Evolutionary conservation across 1,284 basidiomycete genomes (phyloP).

Genomic region (Rhodotorula sp.): DNA sequence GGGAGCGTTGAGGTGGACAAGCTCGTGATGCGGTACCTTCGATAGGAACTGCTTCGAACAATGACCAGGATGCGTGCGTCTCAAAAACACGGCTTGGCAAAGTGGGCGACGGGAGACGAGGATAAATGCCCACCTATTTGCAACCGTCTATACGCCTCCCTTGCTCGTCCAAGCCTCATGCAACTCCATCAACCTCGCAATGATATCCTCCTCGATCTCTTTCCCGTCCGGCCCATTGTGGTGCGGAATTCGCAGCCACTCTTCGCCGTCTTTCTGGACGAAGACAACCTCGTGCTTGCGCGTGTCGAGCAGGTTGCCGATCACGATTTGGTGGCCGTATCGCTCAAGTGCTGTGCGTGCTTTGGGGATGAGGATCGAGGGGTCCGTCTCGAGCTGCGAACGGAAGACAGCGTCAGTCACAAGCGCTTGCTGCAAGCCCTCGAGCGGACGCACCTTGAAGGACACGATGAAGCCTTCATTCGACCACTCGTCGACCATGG

Average conservation of each 20-base stretch:
- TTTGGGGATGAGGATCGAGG: slow-evolving; percentile 79
- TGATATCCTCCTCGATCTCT: slow-evolving; percentile 89
- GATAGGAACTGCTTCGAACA: no score
- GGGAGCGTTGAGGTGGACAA: background rate
- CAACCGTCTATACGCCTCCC: background rate
- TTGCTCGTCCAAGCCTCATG: slow-evolving; percentile 66
- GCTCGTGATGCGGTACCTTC: background rate
- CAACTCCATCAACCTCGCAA: slow-evolving; percentile 67
- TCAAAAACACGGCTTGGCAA: no score
- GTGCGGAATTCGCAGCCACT: slow-evolving; percentile 41
- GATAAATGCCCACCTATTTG: background rate
- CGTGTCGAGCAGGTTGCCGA: slow-evolving; percentile 86
- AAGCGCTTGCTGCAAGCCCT: background rate
- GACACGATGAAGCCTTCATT: slow-evolving; percentile 88
- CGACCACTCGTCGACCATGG: slow-evolving; percentile 90
- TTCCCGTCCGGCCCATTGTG: slow-evolving; percentile 37
- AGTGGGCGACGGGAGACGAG: no score
- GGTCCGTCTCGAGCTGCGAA: slow-evolving; percentile 86
- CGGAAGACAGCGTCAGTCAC: background rate
- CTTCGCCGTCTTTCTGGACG: slow-evolving; percentile 62
- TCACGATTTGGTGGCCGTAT: slow-evolving; percentile 96
- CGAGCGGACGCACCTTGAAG: slow-evolving; percentile 70
- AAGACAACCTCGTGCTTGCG: slow-evolving; percentile 92
- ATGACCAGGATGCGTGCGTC: no score
- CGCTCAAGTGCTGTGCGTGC: slow-evolving; percentile 79